Evolutionary conservation across 176 grass and related monocot genomes (phyloP).

Genomic region (Avena eriantha): DNA sequence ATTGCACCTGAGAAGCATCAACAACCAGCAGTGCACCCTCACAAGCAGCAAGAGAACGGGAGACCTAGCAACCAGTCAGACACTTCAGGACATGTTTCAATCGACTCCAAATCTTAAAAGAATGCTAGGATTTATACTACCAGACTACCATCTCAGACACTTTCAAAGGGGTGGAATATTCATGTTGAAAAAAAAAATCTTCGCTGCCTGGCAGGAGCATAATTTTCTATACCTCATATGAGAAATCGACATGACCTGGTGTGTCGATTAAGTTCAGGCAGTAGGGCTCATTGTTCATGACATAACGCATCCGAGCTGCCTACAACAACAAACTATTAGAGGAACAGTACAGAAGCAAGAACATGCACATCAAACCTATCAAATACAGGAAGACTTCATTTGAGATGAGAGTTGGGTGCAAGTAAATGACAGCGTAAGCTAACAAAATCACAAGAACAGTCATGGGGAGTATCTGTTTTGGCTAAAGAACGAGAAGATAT

Average conservation of each 20-base stretch:
- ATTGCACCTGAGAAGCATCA: slow-evolving; percentile 98
- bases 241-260: slow-evolving; percentile 95
- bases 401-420: background rate
- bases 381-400: slow-evolving; percentile 1
- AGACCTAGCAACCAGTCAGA: slow-evolving; percentile 69
- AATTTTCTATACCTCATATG: slow-evolving; percentile 74
- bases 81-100: slow-evolving; percentile 39
- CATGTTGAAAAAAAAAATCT: background rate
- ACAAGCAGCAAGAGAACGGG: slow-evolving; percentile 97
- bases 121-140: background rate
- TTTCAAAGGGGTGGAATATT: slow-evolving; percentile 4
- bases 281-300: slow-evolving; percentile 76
- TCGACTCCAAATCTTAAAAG: slow-evolving; percentile 26
- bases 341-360: background rate
- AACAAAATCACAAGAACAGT: background rate
- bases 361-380: background rate
- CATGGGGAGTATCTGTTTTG: background rate
- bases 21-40: slow-evolving; percentile 96
- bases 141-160: slow-evolving; percentile 6
- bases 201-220: background rate
- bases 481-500: background rate
- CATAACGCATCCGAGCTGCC: slow-evolving; percentile 96
- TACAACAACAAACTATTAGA: slow-evolving; percentile 55
- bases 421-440: background rate
- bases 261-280: slow-evolving; percentile 97